A percentile compares a stretch with the other conserved stretches of the same genome.
Evolutionary conservation across 2,329 filamentous ascomycete genomes (phyloP).

Genomic region (Claviceps cyperi): DNA sequence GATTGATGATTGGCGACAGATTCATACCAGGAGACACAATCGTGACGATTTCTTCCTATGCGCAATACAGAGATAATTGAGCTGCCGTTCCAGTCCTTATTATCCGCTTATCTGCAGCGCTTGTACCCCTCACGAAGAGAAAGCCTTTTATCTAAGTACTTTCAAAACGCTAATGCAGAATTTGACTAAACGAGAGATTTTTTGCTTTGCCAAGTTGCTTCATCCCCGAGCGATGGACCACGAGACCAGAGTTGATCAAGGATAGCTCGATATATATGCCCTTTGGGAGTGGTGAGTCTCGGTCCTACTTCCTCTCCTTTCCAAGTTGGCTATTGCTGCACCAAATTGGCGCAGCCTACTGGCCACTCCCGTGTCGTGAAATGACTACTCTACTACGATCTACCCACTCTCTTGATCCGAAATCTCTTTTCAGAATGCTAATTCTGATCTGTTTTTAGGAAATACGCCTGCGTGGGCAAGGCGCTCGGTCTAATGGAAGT

Average conservation of each 20-base stretch:
- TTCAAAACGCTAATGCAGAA: background rate
- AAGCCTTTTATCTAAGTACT: background rate
- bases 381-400: background rate
- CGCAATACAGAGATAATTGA: constrained; percentile 5
- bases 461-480: constrained; percentile 22
- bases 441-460: constrained; percentile 8
- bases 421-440: too few species aligned
- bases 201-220: constrained; percentile 13
- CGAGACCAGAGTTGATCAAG: constrained; percentile 14
- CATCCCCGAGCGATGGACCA: constrained; percentile 21
- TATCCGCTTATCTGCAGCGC: too few species aligned
- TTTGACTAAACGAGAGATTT: constrained; percentile 7
- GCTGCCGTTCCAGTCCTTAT: background rate
- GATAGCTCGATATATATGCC: constrained; percentile 13
- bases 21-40: constrained; percentile 23
- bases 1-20: constrained; percentile 16
- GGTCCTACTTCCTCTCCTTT: background rate
- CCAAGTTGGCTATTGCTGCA: background rate
- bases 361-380: background rate
- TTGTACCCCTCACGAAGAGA: too few species aligned
- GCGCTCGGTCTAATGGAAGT: constrained; percentile 22
- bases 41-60: constrained; percentile 12
- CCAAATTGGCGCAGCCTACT: too few species aligned
- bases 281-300: constrained; percentile 13
- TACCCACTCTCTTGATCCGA: too few species aligned